These are phyloP conservation scores for Pseudogymnoascus sp. DNA, from an alignment of 2,329 filamentous ascomycete genomes.

Conservation along the genomic window DNA sequence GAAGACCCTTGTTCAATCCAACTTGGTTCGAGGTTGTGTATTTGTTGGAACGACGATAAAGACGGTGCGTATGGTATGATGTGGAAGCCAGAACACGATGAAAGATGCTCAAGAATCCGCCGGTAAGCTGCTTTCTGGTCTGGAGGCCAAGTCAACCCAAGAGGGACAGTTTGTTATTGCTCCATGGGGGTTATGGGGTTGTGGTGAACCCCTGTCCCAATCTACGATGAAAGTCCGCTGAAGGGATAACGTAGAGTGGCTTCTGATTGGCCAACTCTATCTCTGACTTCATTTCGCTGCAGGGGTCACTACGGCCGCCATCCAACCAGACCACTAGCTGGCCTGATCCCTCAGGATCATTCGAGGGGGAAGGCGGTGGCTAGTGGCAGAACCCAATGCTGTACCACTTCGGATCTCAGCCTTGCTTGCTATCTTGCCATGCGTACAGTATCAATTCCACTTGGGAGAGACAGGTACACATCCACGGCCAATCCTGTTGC, in stretches of 20 bases:
- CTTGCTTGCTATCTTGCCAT: neutral
- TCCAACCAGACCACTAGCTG: neutral
- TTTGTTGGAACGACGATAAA: neutral
- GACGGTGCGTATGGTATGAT: neutral
- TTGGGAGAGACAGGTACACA: neutral
- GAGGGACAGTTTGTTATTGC: constrained; percentile 5
- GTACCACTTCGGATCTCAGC: neutral
- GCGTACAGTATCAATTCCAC: neutral
- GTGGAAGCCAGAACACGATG: neutral
- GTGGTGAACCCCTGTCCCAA: constrained; percentile 1
- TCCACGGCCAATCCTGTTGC: neutral
- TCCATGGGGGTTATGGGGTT: neutral
- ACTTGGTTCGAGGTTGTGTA: neutral
- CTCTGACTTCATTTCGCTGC: neutral
- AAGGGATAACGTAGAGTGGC: neutral
- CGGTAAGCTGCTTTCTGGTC: neutral
- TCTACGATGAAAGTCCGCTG: neutral
- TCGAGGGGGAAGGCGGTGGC: neutral
- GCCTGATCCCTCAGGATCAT: neutral
- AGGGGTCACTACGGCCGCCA: neutral
- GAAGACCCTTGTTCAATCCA: neutral
- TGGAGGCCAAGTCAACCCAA: neutral
- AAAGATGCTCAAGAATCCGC: neutral
- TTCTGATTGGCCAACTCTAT: neutral
- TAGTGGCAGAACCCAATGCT: neutral